Evolutionary conservation across 495 filamentous ascomycete genomes (phyloP).

Genomic region (Rhizodiscina lignyota): DNA sequence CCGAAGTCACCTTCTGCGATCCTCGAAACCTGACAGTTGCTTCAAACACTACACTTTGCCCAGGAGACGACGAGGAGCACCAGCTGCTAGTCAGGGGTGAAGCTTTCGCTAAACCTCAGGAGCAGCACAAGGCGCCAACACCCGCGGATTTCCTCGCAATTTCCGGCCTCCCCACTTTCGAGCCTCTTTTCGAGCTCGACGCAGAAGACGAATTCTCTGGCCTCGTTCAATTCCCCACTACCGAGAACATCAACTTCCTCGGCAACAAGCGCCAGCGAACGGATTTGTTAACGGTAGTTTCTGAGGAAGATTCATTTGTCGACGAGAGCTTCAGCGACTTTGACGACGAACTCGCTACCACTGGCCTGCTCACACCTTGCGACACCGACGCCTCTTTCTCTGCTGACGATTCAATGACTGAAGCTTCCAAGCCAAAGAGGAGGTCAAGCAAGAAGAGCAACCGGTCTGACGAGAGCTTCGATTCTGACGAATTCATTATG

Average conservation of each 20-base stretch:
- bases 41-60: conserved; percentile 41
- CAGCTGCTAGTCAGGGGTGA: conserved; percentile 54
- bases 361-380: conserved; percentile 29
- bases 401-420: conserved; percentile 17
- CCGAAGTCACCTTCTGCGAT: conserved; percentile 78
- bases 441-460: conserved; percentile 40
- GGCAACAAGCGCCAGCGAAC: conserved; percentile 68
- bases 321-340: conserved; percentile 66
- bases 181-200: conserved; percentile 80
- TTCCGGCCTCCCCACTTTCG: conserved; percentile 50
- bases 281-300: conserved; percentile 37
- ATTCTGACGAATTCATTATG: conserved; percentile 9
- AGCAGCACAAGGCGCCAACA: conserved; percentile 24
- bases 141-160: conserved; percentile 34
- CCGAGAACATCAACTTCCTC: conserved; percentile 41
- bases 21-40: conserved; percentile 79
- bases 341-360: conserved; percentile 43
- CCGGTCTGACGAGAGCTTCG: too few relatives aligned
- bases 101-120: conserved; percentile 24
- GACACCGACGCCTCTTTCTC: conserved; percentile 18
- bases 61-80: conserved; percentile 63
- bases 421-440: neutral
- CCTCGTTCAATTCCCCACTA: conserved; percentile 52
- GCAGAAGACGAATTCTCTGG: conserved; percentile 82
- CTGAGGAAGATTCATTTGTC: conserved; percentile 56